Evolutionary conservation across 352 stramenopile genomes (phyloP).

Genomic region (Phytophthora hibernalis): DNA sequence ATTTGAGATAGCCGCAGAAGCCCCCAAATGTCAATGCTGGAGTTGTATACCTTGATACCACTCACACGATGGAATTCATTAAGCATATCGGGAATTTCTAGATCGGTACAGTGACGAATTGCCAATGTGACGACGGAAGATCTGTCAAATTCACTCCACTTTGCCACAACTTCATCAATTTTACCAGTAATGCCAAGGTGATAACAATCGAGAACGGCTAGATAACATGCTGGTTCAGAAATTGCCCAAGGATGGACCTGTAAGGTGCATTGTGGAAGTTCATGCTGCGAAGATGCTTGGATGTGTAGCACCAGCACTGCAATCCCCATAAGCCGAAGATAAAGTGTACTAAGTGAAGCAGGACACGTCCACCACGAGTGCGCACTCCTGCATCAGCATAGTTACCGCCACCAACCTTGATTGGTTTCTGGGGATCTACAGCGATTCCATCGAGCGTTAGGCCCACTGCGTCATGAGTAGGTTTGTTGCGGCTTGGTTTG

Average conservation of each 20-base stretch:
- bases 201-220: slow-evolving; percentile 41
- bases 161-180: slow-evolving; percentile 8
- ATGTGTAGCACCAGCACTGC: slow-evolving; percentile 22
- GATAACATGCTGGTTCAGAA: slow-evolving; percentile 29
- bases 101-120: slow-evolving; percentile 34
- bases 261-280: slow-evolving; percentile 18
- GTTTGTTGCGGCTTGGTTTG: background rate
- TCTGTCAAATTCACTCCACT: slow-evolving; percentile 30
- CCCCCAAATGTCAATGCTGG: slow-evolving; percentile 28
- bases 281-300: slow-evolving; percentile 9
- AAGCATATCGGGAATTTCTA: slow-evolving; percentile 31
- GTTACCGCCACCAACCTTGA: slow-evolving; percentile 6
- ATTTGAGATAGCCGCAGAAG: slow-evolving; percentile 26
- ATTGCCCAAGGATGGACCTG: slow-evolving; percentile 39
- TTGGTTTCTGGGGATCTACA: background rate
- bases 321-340: slow-evolving; percentile 17
- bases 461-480: background rate
- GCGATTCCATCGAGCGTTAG: slow-evolving; percentile 11
- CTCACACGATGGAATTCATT: slow-evolving; percentile 25
- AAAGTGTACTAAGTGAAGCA: slow-evolving; percentile 1
- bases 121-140: slow-evolving; percentile 30
- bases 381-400: slow-evolving; percentile 2
- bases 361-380: background rate
- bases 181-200: slow-evolving; percentile 9
- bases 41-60: slow-evolving; percentile 49